Percentiles rank a stretch among this genome's conserved stretches.
Conservation (phyloP, 1,284 basidiomycete genomes). For the Papiliotrema laurentii region DNA sequence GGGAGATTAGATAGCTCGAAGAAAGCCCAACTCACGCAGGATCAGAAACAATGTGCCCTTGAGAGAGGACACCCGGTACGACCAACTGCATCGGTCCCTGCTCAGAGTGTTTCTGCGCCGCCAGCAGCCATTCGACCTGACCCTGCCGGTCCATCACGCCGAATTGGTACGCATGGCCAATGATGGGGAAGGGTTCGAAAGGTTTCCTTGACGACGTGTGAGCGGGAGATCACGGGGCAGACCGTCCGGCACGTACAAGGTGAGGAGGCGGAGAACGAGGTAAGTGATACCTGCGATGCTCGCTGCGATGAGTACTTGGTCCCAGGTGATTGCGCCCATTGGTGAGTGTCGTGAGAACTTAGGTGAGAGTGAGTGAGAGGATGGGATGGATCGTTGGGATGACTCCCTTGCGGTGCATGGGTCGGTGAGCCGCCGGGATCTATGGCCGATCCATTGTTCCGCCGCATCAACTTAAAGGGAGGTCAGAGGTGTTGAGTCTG, state of each 20-base stretch:
- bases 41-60: conserved; percentile 10
- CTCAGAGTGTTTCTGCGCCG: conserved; percentile 4
- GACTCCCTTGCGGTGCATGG: no score
- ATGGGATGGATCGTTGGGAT: no score
- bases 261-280: neutral
- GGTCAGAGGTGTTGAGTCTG: no score
- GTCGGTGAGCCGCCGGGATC: no score
- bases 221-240: no score
- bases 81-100: conserved; percentile 8
- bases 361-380: no score
- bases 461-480: no score
- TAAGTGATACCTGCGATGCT: neutral
- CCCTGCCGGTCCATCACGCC: conserved; percentile 11
- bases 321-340: no score
- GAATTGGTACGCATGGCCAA: conserved; percentile 22
- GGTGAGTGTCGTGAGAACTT: no score
- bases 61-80: neutral
- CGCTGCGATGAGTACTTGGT: neutral
- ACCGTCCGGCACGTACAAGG: no score
- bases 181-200: conserved; percentile 15
- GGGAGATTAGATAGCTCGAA: no score
- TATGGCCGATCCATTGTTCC: no score
- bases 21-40: conserved; percentile 28
- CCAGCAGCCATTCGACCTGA: conserved; percentile 13
- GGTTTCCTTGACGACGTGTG: conserved; percentile 9